Percentiles rank a stretch among this genome's conserved stretches.
These are phyloP conservation scores for Cerioporus squamosus DNA, from an alignment of 1,284 basidiomycete genomes.

Conservation along the genomic window DNA sequence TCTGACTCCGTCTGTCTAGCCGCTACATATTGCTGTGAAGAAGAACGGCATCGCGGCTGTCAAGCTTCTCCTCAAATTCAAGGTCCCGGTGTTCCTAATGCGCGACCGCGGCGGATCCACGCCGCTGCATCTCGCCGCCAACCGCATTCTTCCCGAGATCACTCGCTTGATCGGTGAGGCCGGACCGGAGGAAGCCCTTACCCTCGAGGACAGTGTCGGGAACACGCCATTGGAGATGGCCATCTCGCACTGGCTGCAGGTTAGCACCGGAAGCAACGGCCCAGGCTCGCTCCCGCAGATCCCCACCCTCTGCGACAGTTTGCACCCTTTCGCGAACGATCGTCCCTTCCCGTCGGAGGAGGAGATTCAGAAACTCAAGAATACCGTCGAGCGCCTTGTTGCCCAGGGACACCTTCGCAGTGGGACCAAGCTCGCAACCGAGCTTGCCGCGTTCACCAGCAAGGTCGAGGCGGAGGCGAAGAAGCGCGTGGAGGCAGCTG, in stretches of 20 bases:
- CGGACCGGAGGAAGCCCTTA: constrained; percentile 42
- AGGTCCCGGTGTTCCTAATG: constrained; percentile 37
- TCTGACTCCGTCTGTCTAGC: constrained; percentile 37
- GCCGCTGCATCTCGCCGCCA: constrained; percentile 51
- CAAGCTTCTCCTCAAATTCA: constrained; percentile 40
- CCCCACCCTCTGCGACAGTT: neutral
- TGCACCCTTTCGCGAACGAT: neutral
- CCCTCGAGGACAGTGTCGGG: constrained; percentile 58
- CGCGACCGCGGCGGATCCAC: constrained; percentile 49
- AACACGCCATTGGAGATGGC: constrained; percentile 54
- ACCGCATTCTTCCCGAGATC: constrained; percentile 37
- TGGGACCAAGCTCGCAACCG: constrained; percentile 37
- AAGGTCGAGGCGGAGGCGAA: constrained; percentile 37
- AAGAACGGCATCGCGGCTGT: constrained; percentile 31
- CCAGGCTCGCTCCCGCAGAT: neutral
- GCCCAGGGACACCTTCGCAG: constrained; percentile 37
- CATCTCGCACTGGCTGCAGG: constrained; percentile 24
- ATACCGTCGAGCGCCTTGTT: constrained; percentile 39
- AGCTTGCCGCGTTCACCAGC: constrained; percentile 38
- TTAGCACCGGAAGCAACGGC: constrained; percentile 8
- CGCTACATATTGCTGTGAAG: constrained; percentile 53
- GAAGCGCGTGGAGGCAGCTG: constrained; percentile 24
- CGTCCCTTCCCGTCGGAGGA: constrained; percentile 12
- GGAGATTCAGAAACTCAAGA: constrained; percentile 39
- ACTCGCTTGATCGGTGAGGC: constrained; percentile 42